Conservation (phyloP, 1,139 yeast species). For the Lodderomyces oxycetoniae region DNA sequence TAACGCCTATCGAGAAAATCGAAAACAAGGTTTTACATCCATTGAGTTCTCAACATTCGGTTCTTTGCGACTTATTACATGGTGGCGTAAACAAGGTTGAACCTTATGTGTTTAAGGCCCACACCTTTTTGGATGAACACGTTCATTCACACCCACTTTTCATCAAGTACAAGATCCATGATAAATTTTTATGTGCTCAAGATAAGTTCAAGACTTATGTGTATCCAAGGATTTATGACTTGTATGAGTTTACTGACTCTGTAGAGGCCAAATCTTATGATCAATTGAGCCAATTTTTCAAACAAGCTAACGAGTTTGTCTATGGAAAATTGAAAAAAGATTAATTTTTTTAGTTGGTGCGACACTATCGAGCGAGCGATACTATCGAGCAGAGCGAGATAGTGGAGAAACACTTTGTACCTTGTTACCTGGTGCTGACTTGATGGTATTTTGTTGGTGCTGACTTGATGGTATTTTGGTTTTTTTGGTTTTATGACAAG, state of each 20-base stretch:
- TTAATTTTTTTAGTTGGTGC: too few relatives aligned
- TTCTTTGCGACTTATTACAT: conserved; percentile 33
- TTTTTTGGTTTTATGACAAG: too few relatives aligned
- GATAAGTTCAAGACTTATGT: conserved; percentile 19
- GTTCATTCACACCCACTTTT: conserved; percentile 35
- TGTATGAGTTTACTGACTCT: conserved; percentile 25
- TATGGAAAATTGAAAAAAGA: conserved; percentile 12
- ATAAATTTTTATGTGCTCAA: conserved; percentile 21
- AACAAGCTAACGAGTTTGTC: conserved; percentile 8
- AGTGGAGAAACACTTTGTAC: too few relatives aligned
- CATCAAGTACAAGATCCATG: conserved; percentile 31
- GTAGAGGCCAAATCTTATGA: conserved; percentile 23
- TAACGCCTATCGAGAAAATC: conserved; percentile 29
- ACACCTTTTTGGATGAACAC: conserved; percentile 31
- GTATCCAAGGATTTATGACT: conserved; percentile 24
- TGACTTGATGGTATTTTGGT: too few relatives aligned
- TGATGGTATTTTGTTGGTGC: too few relatives aligned
- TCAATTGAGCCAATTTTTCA: conserved; percentile 13
- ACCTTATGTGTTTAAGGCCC: conserved; percentile 30
- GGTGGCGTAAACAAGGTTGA: conserved; percentile 25
- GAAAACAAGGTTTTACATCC: conserved; percentile 35
- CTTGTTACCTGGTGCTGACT: too few relatives aligned
- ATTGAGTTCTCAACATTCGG: conserved; percentile 26
- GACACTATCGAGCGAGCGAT: too few relatives aligned
- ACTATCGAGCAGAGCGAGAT: too few relatives aligned